These are phyloP conservation scores for Geosmithia flava DNA, from an alignment of 2,329 filamentous ascomycete species.

Conservation along the genomic window DNA sequence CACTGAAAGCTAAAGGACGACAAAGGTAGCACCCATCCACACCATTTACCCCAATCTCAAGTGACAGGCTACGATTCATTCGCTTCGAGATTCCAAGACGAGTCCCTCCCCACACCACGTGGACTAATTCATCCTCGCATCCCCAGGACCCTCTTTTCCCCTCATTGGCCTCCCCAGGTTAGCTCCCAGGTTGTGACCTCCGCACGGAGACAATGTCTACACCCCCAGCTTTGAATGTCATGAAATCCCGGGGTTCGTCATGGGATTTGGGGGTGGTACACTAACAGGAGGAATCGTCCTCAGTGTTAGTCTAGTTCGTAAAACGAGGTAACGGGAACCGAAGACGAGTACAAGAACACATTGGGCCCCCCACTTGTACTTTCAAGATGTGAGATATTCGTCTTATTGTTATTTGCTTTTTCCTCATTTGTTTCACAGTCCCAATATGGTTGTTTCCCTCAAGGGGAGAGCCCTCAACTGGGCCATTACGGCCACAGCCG, in stretches of 20 bases:
- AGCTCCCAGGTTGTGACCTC: too few species aligned
- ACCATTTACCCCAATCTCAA: not conserved
- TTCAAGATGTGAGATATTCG: too few species aligned
- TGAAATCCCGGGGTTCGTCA: not conserved
- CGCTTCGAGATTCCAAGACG: not conserved
- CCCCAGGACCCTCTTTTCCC: not conserved
- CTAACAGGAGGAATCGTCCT: not conserved
- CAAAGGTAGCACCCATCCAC: too few species aligned
- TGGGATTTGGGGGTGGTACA: not conserved
- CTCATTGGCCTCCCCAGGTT: not conserved
- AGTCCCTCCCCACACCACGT: not conserved
- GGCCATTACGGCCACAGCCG: conserved; percentile 21
- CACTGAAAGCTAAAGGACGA: too few species aligned
- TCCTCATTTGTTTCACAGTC: not conserved
- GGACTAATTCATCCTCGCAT: not conserved
- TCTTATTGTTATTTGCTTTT: not conserved
- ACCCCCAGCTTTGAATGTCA: not conserved
- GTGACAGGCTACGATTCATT: not conserved
- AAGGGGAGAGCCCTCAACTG: conserved; percentile 22
- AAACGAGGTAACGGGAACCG: not conserved
- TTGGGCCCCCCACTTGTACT: too few species aligned
- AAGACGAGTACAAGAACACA: not conserved
- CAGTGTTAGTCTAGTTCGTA: not conserved
- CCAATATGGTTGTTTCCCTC: conserved; percentile 7
- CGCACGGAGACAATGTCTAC: not conserved